Base-by-base conservation (phyloP, 257 asterid genomes). In the Solanum sitiens region DNA sequence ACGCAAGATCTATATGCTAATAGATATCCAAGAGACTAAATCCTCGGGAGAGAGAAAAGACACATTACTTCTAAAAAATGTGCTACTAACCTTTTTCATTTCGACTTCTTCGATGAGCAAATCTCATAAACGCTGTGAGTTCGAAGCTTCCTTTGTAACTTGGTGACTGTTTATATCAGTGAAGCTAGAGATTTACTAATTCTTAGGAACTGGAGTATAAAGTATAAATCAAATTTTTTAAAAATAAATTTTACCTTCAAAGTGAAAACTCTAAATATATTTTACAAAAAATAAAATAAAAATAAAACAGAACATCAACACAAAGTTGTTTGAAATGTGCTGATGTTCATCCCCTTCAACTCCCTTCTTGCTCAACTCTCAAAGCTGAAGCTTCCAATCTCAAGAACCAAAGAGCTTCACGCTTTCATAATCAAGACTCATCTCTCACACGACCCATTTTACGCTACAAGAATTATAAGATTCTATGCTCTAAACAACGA, bases 401-500 rank as follows among this genome's bases (percentile, higher is more conserved):
- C 94, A 21, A 89, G 56, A 87, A 92, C 99, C 84, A 93, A 89
- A 88, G 88, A 87, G 40, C 70, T 95, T 23, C 99, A 94, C 87
- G 92, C 94, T 3, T 39, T 92, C 0, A 44, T 93, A 83, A 89
- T 93, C 89, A 92, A 90, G 89, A 88, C 47, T 61, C 88, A 88
- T 83, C 93, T 94, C 76, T 92, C 91, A 33, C 4, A 56, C 21
- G 96, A 96, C 91, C 95, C 98, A 6, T 96, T 94, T 84, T 93
- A 93, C 87, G 93, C 93, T 7, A 95, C 98, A 3, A 93, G 86
- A 91, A 86, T 97, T 9, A 40, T 93, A 1, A 89, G 98, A 70
- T 92, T 94, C 50, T 97, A 97, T 73, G 95, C 95, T 27, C 61
- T 91, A 23, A 93, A 94, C 90, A 30, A 87, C 77, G 98, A 95